A percentile compares a stretch with the other conserved stretches of the same genome.
phyloP scores from a whole-genome alignment of 2,329 filamentous ascomycete species.

The Monosporascus sp. region DNA sequence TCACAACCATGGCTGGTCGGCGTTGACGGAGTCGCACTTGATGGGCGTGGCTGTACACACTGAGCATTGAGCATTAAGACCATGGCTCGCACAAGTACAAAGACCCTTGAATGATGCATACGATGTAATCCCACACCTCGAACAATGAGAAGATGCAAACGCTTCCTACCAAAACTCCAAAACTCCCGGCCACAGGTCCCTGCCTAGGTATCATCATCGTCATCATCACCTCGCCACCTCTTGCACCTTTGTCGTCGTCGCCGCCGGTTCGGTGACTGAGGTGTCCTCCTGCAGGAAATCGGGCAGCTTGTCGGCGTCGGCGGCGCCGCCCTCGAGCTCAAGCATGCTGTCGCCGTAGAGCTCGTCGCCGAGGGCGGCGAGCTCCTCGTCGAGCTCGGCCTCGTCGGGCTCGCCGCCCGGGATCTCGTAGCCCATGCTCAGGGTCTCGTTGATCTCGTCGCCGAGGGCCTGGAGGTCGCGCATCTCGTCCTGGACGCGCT shows the following conservation, averaged over 20 bases:
- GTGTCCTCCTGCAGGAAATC: slow-evolving; percentile 89
- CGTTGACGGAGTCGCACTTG: no score
- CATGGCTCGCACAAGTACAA: no score
- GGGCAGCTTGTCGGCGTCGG: slow-evolving; percentile 56
- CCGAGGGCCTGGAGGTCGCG: slow-evolving; percentile 95
- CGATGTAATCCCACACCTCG: no score
- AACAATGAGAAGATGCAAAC: background rate
- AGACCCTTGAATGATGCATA: no score
- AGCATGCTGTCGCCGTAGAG: slow-evolving; percentile 33
- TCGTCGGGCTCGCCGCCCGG: slow-evolving; percentile 91
- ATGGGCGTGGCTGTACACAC: no score
- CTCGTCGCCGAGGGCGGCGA: slow-evolving; percentile 91
- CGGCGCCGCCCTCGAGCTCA: slow-evolving; percentile 69
- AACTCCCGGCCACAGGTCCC: slow-evolving; percentile 4
- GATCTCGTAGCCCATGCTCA: slow-evolving; percentile 86
- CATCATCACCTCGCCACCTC: slow-evolving; percentile 59
- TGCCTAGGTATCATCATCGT: background rate
- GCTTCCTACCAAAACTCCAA: background rate
- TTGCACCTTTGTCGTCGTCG: slow-evolving; percentile 72
- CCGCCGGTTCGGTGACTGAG: slow-evolving; percentile 90
- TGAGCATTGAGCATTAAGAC: no score
- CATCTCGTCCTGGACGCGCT: slow-evolving; percentile 98
- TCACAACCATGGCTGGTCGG: no score
- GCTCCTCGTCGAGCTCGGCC: slow-evolving; percentile 89
- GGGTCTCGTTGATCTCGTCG: slow-evolving; percentile 96